Conservation (phyloP, 257 asterid genomes). For the Capsicum baccatum region DNA sequence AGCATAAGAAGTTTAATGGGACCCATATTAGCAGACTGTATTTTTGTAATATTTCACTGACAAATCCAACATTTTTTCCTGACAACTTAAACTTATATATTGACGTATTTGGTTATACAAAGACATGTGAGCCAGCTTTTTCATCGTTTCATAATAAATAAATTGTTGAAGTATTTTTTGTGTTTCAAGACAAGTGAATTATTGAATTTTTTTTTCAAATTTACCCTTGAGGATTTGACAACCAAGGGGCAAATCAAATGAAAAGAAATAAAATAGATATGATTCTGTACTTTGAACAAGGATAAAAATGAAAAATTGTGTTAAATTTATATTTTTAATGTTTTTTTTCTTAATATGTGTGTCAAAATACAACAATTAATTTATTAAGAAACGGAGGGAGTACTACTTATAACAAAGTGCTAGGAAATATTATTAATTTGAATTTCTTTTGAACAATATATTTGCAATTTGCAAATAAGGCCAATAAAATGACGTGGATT, state of each 20-base stretch:
- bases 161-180: too few relatives aligned
- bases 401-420: neutral
- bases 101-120: neutral
- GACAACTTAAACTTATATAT: neutral
- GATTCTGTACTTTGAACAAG: too few relatives aligned
- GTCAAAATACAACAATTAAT: too few relatives aligned
- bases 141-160: neutral
- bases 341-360: too few relatives aligned
- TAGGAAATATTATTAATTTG: neutral
- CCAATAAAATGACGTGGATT: neutral
- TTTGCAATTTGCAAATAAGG: neutral
- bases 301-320: too few relatives aligned
- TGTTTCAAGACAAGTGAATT: too few relatives aligned
- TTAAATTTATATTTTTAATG: too few relatives aligned
- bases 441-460: neutral
- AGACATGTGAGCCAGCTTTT: conserved; percentile 21
- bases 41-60: conserved; percentile 25
- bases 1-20: neutral
- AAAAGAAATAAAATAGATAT: too few relatives aligned
- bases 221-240: too few relatives aligned
- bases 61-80: conserved; percentile 6
- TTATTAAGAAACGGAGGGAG: too few relatives aligned
- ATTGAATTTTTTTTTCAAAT: too few relatives aligned
- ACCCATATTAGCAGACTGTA: neutral
- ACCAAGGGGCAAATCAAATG: too few relatives aligned